Base-by-base conservation (phyloP, 768 basidiomycete species). In the Russula lepida region DNA sequence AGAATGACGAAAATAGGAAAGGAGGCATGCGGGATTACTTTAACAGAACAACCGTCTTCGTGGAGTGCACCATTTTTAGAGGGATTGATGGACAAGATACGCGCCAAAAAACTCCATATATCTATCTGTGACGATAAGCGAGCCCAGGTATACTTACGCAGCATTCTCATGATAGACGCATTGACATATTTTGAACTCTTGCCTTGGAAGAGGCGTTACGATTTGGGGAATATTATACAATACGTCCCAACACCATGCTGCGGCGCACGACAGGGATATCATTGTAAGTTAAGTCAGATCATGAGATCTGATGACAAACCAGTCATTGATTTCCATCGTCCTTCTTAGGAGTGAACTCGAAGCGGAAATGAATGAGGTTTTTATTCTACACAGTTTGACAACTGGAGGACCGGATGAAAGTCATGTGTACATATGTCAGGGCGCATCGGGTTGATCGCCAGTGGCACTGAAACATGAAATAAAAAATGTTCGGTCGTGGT, bases 41-140 rank as follows among this genome's bases (percentile, higher is more conserved):
- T 86, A 13, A 87, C 85, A 0, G 85, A 82, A 39, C 71, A 76
- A 88, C 86, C 0, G 86, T 86, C 56, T 88, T 85, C 86, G 84
- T 88, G 66, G 60, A 11, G 13, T 65, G 33, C 60, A 57, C 56
- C 41, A 71, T 13, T 21, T 23, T 12, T 4, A 15, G n/a, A 12
- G 11, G 9, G 8, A 17, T 32, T 9, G 39, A 0, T 43, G 1
- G 17, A 13, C 46, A 19, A 43, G 27, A 19, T 85, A 89, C 6
- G 89, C 85, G 12, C 87, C 88, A 6, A 90, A 72, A 63, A 89
- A 80, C 37, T 89, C 82, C 41, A 90, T 79, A 89, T 6, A 92
- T 86, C 64, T 81, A 43, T 6, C 17, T 39, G 39, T 13, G 17
- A 19, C 17, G 17, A 43, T 21, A 37, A 32, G 21, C 19, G 23